Conservation (phyloP, 1,284 basidiomycete genomes). For the Mycena citricolor region DNA sequence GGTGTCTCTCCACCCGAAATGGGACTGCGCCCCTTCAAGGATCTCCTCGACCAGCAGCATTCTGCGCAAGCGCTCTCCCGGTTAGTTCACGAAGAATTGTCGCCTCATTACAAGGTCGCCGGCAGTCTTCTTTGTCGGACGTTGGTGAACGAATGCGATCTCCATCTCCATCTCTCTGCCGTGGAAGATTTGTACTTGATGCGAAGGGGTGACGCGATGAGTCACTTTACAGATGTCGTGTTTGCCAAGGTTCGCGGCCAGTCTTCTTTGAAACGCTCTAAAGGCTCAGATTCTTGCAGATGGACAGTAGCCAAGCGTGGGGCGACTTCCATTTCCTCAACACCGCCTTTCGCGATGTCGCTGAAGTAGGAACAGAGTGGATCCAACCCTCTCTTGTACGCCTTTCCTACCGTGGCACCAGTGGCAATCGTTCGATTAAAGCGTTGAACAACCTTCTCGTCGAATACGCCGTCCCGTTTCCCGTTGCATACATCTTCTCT, state of each 20-base stretch:
- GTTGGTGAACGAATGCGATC: slow-evolving; percentile 67
- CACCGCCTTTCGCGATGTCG: slow-evolving; percentile 68
- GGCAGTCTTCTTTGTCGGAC: slow-evolving; percentile 59
- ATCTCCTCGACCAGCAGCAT: slow-evolving; percentile 30
- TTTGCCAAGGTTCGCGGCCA: slow-evolving; percentile 64
- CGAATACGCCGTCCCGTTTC: slow-evolving; percentile 81
- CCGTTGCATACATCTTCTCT: slow-evolving; percentile 77
- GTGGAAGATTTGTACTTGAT: slow-evolving; percentile 77
- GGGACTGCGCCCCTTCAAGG: slow-evolving; percentile 30
- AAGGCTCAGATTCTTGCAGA: slow-evolving; percentile 43
- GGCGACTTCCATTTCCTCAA: slow-evolving; percentile 84
- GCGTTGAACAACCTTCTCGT: slow-evolving; percentile 66
- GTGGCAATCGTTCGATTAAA: slow-evolving; percentile 51
- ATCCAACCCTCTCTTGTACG: slow-evolving; percentile 75
- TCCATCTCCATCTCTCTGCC: slow-evolving; percentile 68
- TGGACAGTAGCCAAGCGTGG: slow-evolving; percentile 72
- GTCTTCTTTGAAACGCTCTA: neutral
- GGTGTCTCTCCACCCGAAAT: slow-evolving; percentile 32
- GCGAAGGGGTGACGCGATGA: slow-evolving; percentile 69
- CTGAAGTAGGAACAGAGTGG: slow-evolving; percentile 57
- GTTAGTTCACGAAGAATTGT: slow-evolving; percentile 62
- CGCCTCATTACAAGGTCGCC: slow-evolving; percentile 54
- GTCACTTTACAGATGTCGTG: slow-evolving; percentile 67
- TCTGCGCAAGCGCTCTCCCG: slow-evolving; percentile 59
- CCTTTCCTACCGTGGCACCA: slow-evolving; percentile 56